These are phyloP conservation scores for Primulina eburnea DNA, from an alignment of 257 asterid species.

Conservation along the genomic window DNA sequence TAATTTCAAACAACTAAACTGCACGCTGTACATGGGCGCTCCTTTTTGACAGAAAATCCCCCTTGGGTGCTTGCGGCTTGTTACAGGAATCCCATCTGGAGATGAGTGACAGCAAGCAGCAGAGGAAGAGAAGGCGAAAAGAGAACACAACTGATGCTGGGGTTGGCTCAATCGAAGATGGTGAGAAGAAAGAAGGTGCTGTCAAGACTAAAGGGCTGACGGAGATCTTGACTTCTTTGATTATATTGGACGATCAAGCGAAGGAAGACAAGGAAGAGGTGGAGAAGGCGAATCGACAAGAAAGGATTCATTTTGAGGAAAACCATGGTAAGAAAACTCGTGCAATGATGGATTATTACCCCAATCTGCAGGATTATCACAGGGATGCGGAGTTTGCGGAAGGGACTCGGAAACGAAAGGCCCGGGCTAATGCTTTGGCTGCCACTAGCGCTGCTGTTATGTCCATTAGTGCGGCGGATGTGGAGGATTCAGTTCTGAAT, in stretches of 20 bases:
- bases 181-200: constrained; percentile 31
- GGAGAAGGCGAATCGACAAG: constrained; percentile 33
- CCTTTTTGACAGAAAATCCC: constrained; percentile 4
- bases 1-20: constrained; percentile 32
- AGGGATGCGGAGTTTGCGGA: constrained; percentile 34
- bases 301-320: constrained; percentile 29
- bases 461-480: constrained; percentile 21
- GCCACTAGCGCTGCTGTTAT: constrained; percentile 23
- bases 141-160: constrained; percentile 10
- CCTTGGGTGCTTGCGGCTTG: not conserved
- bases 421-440: constrained; percentile 25
- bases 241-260: constrained; percentile 53
- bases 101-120: constrained; percentile 35
- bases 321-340: constrained; percentile 34
- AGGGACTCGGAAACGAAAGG: constrained; percentile 39
- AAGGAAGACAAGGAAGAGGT: constrained; percentile 36
- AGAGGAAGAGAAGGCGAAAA: constrained; percentile 35
- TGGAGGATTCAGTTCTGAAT: constrained; percentile 23
- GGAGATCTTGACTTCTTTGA: constrained; percentile 50
- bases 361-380: constrained; percentile 35
- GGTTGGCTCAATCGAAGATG: constrained; percentile 20
- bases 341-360: constrained; percentile 38
- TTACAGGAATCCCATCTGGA: constrained; percentile 18
- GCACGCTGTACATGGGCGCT: constrained; percentile 25
- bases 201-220: constrained; percentile 47